Base-by-base conservation (phyloP, 192 early-diverging fungal genomes). In the Entomortierella beljakovae region DNA sequence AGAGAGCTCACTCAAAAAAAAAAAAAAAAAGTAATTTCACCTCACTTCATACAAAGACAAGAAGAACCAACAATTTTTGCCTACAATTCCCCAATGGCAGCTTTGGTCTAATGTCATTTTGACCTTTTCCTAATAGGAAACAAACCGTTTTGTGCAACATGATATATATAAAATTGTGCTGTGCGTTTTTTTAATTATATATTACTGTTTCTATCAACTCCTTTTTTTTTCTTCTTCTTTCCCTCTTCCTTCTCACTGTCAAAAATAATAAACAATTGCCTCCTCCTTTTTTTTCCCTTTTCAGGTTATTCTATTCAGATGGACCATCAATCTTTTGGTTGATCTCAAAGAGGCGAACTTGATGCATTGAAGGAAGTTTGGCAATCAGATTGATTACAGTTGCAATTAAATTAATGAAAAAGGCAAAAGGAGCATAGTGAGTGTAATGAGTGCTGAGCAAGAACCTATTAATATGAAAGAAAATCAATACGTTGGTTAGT, bases 401-500 rank as follows among this genome's bases (percentile, higher is more conserved):
- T 1, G 92, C 92, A 15, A 88, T 86, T 46, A 99, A 88, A 80
- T 98, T 99, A 80, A 99, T 90, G 63, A 90, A 87, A 79, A 99
- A 99, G 20, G 94, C 95, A 31, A 92, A 75, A 3, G 92, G 72
- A 64, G 98, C 94, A 84, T 99, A 99, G 86, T 98, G 93, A 1
- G 95, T 93, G 84, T 98, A 98, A 82, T 98, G 96, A 29, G 95
- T 96, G 82, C 93, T 94, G 37, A 99, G 79, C 53, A 99, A 85
- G 72, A 99, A 99, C 66, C 90, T 93, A 71, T 13, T 20, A 22
- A 52, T 34, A 46, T 42, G 20, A 16, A 10, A 26, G 23, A 32
- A 57, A 83, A 57, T 49, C 43, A 31, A 33, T 20, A 7, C 49
- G 7, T 22, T 5, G 10, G 23, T 53, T 53, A 53, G 51, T 53